phyloP scores from a whole-genome alignment of 2,329 filamentous ascomycete species.

The Aspergillus niger region DNA sequence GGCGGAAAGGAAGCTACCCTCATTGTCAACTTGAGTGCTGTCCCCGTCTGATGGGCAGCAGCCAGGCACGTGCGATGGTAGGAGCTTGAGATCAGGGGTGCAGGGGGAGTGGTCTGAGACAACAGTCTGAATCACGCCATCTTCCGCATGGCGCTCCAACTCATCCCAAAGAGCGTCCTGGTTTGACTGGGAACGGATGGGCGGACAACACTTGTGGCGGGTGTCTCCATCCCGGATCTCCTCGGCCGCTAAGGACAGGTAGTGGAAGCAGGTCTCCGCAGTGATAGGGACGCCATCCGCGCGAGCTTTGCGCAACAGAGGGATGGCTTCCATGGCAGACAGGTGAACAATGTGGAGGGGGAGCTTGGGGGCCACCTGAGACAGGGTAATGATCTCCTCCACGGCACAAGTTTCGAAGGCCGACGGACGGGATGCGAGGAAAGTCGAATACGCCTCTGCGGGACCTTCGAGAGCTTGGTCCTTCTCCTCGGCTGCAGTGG shows the following conservation, averaged over 20 bases:
- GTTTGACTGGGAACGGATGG: slow-evolving; percentile 79
- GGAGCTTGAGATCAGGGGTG: slow-evolving; percentile 88
- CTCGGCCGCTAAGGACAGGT: slow-evolving; percentile 81
- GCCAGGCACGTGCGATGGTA: slow-evolving; percentile 69
- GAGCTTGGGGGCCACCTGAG: slow-evolving; percentile 75
- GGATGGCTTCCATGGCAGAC: slow-evolving; percentile 84
- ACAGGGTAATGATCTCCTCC: slow-evolving; percentile 78
- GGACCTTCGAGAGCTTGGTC: slow-evolving; percentile 71
- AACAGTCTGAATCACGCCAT: slow-evolving; percentile 85
- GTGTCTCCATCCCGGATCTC: slow-evolving; percentile 82
- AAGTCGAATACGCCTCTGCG: slow-evolving; percentile 79
- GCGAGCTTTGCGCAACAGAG: slow-evolving; percentile 73
- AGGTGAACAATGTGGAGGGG: slow-evolving; percentile 93
- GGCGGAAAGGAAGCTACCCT: slow-evolving; percentile 89
- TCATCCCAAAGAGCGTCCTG: slow-evolving; percentile 87
- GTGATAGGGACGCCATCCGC: slow-evolving; percentile 78
- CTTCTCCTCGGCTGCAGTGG: slow-evolving; percentile 71
- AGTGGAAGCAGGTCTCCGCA: slow-evolving; percentile 95
- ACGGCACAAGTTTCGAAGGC: slow-evolving; percentile 91
- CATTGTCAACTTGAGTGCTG: slow-evolving; percentile 38
- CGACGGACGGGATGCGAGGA: slow-evolving; percentile 85
- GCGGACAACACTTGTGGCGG: slow-evolving; percentile 91
- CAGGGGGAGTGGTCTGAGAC: slow-evolving; percentile 97
- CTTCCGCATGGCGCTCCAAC: slow-evolving; percentile 58
- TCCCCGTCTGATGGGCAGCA: slow-evolving; percentile 35